A percentile compares a stretch with the other conserved stretches of the same genome.
Conservation (phyloP, 768 basidiomycete species). For the Termitomyces sp. region DNA sequence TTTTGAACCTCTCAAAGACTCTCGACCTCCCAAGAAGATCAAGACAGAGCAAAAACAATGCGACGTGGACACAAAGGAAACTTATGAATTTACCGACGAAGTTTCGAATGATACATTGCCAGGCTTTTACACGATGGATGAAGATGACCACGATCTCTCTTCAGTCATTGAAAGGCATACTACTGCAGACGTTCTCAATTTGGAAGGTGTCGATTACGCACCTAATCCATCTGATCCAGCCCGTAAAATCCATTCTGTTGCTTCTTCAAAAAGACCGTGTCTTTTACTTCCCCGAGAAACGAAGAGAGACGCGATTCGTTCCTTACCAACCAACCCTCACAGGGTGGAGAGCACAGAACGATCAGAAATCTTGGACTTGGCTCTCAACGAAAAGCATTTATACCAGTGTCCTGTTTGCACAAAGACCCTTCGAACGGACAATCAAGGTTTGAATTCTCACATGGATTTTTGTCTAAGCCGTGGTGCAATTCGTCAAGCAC, state of each 20-base stretch:
- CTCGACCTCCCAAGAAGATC: constrained; percentile 34
- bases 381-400: constrained; percentile 13
- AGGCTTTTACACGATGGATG: constrained; percentile 47
- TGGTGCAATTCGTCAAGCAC: constrained; percentile 69
- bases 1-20: constrained; percentile 36
- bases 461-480: constrained; percentile 86
- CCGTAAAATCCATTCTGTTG: constrained; percentile 15
- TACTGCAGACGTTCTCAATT: constrained; percentile 14
- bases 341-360: neutral
- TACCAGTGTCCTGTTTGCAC: constrained; percentile 71
- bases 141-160: constrained; percentile 24
- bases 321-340: constrained; percentile 1
- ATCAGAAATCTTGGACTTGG: neutral
- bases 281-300: neutral
- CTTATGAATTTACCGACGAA: constrained; percentile 12
- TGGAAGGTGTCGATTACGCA: neutral
- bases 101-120: constrained; percentile 39
- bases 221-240: constrained; percentile 1
- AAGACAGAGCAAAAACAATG: constrained; percentile 20
- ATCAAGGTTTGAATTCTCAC: constrained; percentile 78
- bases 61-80: constrained; percentile 13
- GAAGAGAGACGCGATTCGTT: neutral
- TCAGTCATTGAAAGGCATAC: constrained; percentile 15
- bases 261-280: neutral
- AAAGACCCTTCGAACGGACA: constrained; percentile 59